Percentiles rank a stretch among this genome's conserved stretches.
Conservation (phyloP, 2,329 filamentous ascomycete species). For the Aspergillus brasiliensis region DNA sequence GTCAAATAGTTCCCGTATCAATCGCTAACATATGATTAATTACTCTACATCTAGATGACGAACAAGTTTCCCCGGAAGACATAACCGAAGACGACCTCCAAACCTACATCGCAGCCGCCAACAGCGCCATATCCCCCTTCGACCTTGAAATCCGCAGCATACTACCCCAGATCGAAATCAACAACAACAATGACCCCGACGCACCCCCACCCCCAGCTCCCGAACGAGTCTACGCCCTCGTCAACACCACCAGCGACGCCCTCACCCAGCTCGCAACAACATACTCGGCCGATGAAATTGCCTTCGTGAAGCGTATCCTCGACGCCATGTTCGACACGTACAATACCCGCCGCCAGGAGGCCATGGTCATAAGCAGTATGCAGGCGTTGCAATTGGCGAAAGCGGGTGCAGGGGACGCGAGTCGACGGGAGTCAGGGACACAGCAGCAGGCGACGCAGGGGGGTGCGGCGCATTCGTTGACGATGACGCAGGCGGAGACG, state of each 20-base stretch:
- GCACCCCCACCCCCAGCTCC: background rate
- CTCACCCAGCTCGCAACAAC: slow-evolving; percentile 85
- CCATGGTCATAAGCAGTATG: slow-evolving; percentile 78
- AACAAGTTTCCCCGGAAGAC: slow-evolving; percentile 58
- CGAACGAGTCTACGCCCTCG: slow-evolving; percentile 74
- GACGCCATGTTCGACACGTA: slow-evolving; percentile 90
- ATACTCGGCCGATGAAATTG: slow-evolving; percentile 79
- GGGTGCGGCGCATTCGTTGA: slow-evolving; percentile 58
- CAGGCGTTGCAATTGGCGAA: slow-evolving; percentile 72
- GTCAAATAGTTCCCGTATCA: background rate
- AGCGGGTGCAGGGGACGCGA: slow-evolving; percentile 34
- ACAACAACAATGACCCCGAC: slow-evolving; percentile 12
- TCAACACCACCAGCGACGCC: slow-evolving; percentile 84
- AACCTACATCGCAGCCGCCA: slow-evolving; percentile 69
- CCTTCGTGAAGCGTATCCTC: slow-evolving; percentile 82
- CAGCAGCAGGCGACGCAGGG: slow-evolving; percentile 21
- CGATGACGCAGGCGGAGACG: slow-evolving; percentile 74
- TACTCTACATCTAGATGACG: slow-evolving; percentile 39
- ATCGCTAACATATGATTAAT: background rate
- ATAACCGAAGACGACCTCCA: slow-evolving; percentile 69
- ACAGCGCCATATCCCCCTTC: slow-evolving; percentile 72
- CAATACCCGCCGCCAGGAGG: slow-evolving; percentile 77
- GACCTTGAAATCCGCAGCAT: slow-evolving; percentile 84
- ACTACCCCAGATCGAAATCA: slow-evolving; percentile 64
- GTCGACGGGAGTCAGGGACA: slow-evolving; percentile 52